A percentile compares a stretch with the other conserved stretches of the same genome.
Conservation (phyloP, 306 rosid genomes). For the Neltuma alba region DNA sequence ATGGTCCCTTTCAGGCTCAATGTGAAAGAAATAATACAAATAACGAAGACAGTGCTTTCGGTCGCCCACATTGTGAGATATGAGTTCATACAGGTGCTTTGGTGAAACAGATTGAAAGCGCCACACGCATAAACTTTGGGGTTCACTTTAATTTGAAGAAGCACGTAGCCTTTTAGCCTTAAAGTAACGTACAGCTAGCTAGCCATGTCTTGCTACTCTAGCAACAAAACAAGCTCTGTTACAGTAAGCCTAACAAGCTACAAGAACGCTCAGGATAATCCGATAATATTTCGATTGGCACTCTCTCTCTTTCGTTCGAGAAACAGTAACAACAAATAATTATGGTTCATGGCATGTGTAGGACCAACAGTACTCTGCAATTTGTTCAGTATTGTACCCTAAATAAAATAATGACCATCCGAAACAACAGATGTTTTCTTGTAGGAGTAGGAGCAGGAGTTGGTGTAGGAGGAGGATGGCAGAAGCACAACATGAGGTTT, state of each 20-base stretch:
- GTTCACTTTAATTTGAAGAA: constrained; percentile 21
- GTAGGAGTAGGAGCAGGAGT: neutral
- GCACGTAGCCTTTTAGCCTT: neutral
- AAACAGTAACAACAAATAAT: neutral
- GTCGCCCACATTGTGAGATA: constrained; percentile 6
- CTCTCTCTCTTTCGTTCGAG: neutral
- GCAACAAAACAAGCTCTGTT: neutral
- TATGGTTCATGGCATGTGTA: neutral
- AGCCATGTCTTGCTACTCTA: neutral
- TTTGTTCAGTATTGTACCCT: constrained; percentile 2
- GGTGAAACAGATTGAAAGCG: constrained; percentile 32
- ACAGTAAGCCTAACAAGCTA: neutral
- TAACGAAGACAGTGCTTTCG: constrained; percentile 10
- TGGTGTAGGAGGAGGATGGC: neutral
- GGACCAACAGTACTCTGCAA: neutral
- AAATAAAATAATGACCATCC: neutral
- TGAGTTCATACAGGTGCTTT: constrained; percentile 10
- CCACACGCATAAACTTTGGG: neutral
- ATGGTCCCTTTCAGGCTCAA: constrained; percentile 33
- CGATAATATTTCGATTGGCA: too few species aligned
- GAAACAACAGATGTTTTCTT: neutral
- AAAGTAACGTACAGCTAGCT: constrained; percentile 26
- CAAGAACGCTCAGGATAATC: too few species aligned
- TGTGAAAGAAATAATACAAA: neutral
- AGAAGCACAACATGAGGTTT: constrained; percentile 18